These are phyloP conservation scores for Stevia rebaudiana DNA, from an alignment of 140 eudicot species.

Conservation along the genomic window DNA sequence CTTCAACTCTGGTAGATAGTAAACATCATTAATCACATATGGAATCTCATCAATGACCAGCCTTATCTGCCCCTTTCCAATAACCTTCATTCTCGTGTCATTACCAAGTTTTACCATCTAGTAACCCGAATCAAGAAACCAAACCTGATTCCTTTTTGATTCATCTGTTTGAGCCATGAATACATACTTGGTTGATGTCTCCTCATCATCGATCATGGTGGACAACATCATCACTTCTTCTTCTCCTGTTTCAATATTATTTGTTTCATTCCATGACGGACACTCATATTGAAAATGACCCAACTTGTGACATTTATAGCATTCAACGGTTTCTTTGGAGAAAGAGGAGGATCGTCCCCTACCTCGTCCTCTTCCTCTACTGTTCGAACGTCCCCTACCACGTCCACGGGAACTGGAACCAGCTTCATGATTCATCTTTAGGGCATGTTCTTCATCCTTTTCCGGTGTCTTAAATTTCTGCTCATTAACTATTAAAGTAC, in stretches of 20 bases:
- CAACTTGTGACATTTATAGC: not conserved
- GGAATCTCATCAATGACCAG: not conserved
- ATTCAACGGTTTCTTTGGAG: not conserved
- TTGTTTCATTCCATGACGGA: not conserved
- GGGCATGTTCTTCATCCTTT: not conserved
- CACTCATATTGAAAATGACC: not conserved
- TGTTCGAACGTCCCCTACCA: not conserved
- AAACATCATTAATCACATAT: not conserved
- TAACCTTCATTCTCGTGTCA: not conserved
- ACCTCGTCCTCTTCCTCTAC: not conserved
- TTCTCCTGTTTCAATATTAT: not conserved
- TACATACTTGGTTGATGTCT: not conserved
- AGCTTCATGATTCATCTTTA: not conserved
- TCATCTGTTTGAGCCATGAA: not conserved
- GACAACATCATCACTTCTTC: not conserved
- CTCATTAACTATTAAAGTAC: not conserved
- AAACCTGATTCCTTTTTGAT: not conserved
- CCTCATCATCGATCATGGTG: no score
- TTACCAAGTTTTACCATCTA: constrained; percentile 3
- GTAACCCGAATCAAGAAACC: not conserved
- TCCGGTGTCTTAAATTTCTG: not conserved
- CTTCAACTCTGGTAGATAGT: not conserved
- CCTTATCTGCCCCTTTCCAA: not conserved
- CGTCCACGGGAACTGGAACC: not conserved
- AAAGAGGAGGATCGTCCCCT: not conserved